Evolutionary conservation across 2,329 filamentous ascomycete genomes (phyloP), one percentile per base, ranked within the genome.

Genomic region (Colletotrichum sp.): DNA sequence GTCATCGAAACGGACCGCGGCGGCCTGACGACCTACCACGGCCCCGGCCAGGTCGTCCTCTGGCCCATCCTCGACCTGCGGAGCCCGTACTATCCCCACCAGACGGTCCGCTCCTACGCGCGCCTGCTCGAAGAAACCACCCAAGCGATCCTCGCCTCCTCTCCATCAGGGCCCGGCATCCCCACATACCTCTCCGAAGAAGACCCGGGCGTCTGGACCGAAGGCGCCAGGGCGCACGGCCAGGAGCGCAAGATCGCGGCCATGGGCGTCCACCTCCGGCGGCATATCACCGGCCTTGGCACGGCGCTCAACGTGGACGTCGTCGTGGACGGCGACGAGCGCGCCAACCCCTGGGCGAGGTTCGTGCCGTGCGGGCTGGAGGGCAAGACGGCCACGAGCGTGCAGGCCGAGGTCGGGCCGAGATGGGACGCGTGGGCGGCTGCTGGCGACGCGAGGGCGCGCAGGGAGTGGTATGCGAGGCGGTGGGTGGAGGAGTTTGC

Each of bases 21-120:
- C 77, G 97, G 97, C 0, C 92, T 98, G 78, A 96, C 95, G 0
- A 99, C 97, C 4, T 99, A 98, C 86, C 97, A 99, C 83, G 97
- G 96, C 0, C 97, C 96, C 0, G 96, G 96, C 0, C 97, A 99
- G 83, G 86, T 98, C 65, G 95, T 98, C 43, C 92, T 96, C n/a
- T 99, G 98, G 88, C 95, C 96, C 4, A 92, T 98, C 67, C 83
- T 98, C n/a, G 95, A 98, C 83, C 89, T 99, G 72, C 92, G 91
- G 71, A 89, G 90, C 8, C 81, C 84, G 0, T 78, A 84, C 13
- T 90, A 95, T 78, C 85, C 86, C 0, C 87, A 81, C 61, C 87
- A 97, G 24, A 93, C 91, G 6, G 93, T 97, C 14, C 88, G 95
- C 21, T 91, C 91, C 77, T 98, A 98, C 85, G 94, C 98, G 7